Percentiles rank a stretch among this genome's conserved stretches.
phyloP scores from a whole-genome alignment of 192 early-diverging fungal species.

The Jimgerdemannia flammicorona region DNA sequence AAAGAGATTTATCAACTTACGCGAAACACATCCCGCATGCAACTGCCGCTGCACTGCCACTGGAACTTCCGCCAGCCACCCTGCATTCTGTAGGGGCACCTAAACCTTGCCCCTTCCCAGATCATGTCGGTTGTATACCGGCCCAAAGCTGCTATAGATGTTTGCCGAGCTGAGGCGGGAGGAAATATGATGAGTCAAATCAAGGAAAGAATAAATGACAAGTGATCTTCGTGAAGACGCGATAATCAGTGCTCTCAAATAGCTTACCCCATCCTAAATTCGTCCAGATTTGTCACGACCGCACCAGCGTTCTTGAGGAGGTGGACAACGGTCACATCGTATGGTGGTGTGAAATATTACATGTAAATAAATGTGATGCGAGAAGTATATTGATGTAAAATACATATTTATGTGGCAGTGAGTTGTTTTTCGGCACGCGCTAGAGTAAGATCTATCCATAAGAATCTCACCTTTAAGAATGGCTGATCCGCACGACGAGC shows the following conservation, averaged over 20 bases:
- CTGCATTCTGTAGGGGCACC: conserved; percentile 22
- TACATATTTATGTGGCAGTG: not conserved
- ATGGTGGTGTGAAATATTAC: conserved; percentile 65
- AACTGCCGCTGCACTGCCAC: conserved; percentile 89
- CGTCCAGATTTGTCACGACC: conserved; percentile 86
- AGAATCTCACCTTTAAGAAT: conserved; percentile 63
- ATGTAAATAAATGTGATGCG: not conserved
- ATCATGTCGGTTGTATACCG: conserved; percentile 31
- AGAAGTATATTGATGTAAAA: too few species aligned
- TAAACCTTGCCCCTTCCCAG: too few species aligned
- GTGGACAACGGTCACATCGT: conserved; percentile 68
- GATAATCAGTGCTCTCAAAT: too few species aligned
- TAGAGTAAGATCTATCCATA: too few species aligned
- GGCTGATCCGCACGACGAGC: conserved; percentile 60
- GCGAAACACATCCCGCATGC: conserved; percentile 76
- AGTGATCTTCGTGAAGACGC: too few species aligned
- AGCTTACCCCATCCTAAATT: conserved; percentile 92
- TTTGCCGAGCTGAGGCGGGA: conserved; percentile 37
- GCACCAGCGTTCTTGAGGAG: conserved; percentile 71
- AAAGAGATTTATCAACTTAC: conserved; percentile 38
- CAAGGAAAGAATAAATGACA: too few species aligned
- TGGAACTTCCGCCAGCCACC: conserved; percentile 87
- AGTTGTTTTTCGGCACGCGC: not conserved
- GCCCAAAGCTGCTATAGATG: conserved; percentile 40
- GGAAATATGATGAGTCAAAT: too few species aligned